These are phyloP conservation scores for Thraustochytrium striatum DNA, from an alignment of 352 stramenopile species.

Conservation along the genomic window DNA sequence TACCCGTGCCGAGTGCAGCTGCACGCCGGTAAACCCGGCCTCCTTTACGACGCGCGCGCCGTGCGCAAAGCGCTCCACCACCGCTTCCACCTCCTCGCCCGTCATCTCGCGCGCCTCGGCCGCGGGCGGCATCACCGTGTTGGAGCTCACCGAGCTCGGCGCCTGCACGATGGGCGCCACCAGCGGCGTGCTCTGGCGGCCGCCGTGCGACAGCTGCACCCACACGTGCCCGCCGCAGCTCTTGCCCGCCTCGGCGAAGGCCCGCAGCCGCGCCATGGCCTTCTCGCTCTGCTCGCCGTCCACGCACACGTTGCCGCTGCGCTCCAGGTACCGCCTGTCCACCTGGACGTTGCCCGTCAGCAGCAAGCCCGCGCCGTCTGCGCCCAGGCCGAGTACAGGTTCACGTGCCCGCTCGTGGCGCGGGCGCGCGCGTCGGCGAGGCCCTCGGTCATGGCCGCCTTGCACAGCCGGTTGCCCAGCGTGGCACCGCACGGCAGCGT, in stretches of 20 bases:
- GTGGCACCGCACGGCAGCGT: not conserved
- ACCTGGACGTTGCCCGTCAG: not conserved
- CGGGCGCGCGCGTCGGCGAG: not conserved
- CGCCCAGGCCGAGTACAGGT: not conserved
- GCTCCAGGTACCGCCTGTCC: not conserved
- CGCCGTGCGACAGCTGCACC: not conserved
- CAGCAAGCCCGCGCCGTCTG: not conserved
- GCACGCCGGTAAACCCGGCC: not conserved
- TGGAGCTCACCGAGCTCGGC: not conserved
- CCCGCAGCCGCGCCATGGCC: not conserved
- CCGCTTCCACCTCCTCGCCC: not conserved
- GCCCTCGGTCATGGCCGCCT: conserved; percentile 12
- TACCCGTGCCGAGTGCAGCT: conserved; percentile 2
- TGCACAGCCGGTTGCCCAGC: not conserved
- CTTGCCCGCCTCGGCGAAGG: not conserved
- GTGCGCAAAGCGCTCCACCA: not conserved
- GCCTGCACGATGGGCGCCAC: not conserved
- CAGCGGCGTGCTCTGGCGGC: not conserved
- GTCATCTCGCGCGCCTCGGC: not conserved
- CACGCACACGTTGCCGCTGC: not conserved
- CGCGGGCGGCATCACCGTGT: not conserved
- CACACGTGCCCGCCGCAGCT: not conserved
- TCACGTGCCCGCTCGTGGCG: not conserved
- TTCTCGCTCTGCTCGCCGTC: not conserved
- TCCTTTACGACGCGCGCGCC: not conserved